Conservation (phyloP, 805 yeast species). For the Metschnikowia noctiluminum region DNA sequence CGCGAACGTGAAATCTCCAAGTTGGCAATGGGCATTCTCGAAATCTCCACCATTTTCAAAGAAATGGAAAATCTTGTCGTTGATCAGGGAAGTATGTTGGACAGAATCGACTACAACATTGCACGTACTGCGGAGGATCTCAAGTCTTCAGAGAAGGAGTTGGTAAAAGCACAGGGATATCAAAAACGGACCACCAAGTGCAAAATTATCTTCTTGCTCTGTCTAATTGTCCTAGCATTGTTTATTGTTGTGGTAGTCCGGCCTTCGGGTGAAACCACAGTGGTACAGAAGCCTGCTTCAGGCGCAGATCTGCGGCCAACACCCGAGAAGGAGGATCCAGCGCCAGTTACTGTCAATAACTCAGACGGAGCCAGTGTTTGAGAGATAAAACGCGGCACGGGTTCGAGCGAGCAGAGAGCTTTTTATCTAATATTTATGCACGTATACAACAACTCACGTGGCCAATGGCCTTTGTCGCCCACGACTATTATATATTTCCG, state of each 20-base stretch:
- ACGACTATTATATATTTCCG: neutral
- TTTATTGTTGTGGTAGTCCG: slow-evolving; percentile 68
- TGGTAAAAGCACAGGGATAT: slow-evolving; percentile 70
- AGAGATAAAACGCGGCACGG: neutral
- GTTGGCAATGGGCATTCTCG: slow-evolving; percentile 91
- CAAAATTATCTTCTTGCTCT: slow-evolving; percentile 72
- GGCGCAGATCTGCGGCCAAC: slow-evolving; percentile 8
- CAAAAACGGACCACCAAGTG: slow-evolving; percentile 91
- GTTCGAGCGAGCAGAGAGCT: neutral
- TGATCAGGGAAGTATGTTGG: slow-evolving; percentile 93
- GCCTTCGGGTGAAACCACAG: slow-evolving; percentile 41
- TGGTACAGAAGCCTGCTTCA: slow-evolving; percentile 19
- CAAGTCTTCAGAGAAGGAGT: slow-evolving; percentile 72
- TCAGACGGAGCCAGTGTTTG: neutral
- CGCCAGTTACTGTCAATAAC: neutral
- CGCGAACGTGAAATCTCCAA: slow-evolving; percentile 88
- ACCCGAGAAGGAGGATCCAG: neutral
- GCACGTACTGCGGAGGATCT: slow-evolving; percentile 76
- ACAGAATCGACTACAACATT: slow-evolving; percentile 89
- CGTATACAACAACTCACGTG: neutral
- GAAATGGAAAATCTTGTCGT: slow-evolving; percentile 89
- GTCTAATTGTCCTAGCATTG: slow-evolving; percentile 67
- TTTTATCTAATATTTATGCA: neutral
- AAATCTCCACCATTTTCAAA: slow-evolving; percentile 86
- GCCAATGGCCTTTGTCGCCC: neutral